Percentiles rank a stretch among this genome's conserved stretches.
phyloP scores from a whole-genome alignment of 208 protist genomes.

The Acanthamoeba lenticulata region DNA sequence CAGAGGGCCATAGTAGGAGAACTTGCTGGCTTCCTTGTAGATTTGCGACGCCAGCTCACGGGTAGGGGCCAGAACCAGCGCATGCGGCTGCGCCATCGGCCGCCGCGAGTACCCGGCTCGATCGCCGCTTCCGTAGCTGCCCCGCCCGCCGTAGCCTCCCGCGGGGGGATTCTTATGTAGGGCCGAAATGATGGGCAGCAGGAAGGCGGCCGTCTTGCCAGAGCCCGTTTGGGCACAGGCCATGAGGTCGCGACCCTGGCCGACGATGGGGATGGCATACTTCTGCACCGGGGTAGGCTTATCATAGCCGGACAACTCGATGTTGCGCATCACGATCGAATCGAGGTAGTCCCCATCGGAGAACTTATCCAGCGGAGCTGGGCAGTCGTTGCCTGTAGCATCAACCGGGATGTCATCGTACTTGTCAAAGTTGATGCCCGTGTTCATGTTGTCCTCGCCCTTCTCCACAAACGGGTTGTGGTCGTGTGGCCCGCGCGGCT shows the following conservation, averaged over 20 bases:
- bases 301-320: conserved; percentile 94
- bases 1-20: conserved; percentile 82
- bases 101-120: conserved; percentile 66
- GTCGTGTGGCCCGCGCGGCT: background rate
- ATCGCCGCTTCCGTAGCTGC: conserved; percentile 72
- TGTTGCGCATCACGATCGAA: conserved; percentile 92
- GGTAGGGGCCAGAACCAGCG: conserved; percentile 96
- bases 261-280: conserved; percentile 96
- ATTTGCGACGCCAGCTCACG: conserved; percentile 97
- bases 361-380: conserved; percentile 81
- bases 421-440: conserved; percentile 93
- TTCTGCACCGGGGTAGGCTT: conserved; percentile 99
- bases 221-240: conserved; percentile 99
- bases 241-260: conserved; percentile 96
- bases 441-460: conserved; percentile 13
- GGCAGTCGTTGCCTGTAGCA: conserved; percentile 84
- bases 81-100: conserved; percentile 89
- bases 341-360: conserved; percentile 84
- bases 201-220: conserved; percentile 98
- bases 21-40: conserved; percentile 91
- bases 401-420: conserved; percentile 94
- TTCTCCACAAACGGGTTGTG: conserved; percentile 49
- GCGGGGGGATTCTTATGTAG: conserved; percentile 86
- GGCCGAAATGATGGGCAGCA: conserved; percentile 95
- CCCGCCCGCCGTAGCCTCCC: background rate